Evolutionary conservation across 768 basidiomycete species (phyloP), one percentile per base, ranked within the genome.

Genomic region (Dendrothele bispora): DNA sequence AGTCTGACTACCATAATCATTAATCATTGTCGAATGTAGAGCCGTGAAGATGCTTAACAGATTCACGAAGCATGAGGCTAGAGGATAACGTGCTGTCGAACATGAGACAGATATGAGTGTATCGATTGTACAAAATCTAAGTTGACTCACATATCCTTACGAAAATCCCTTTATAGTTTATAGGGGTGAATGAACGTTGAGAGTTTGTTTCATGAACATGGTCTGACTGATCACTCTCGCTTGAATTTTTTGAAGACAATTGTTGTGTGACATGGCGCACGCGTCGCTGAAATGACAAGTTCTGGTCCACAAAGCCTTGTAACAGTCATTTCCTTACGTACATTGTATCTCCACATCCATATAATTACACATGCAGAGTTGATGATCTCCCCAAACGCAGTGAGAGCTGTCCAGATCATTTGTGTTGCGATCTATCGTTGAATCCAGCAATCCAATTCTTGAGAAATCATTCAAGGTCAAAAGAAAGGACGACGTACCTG

Each of bases 311-410:
- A 35, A 5, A 4, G 14, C 37, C 36, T 18, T 20, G 24, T 20
- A 39, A 39, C 46, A 35, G n/a, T n/a, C 18, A 3, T 61, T n/a
- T n/a, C n/a, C n/a, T n/a, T 54, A 35, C 58, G 46, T 43, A 64
- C 62, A 43, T 65, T 56, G 39, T 57, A 53, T 15, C 36, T 47
- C 21, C 54, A n/a, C 39, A 57, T 43, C 34, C 39, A 55, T 27
- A 52, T 28, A 5, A 57, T 32, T 18, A 57, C 56, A 3, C 39
- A 34, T 8, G 39, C 11, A 7, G 53, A 32, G 20, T 39, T 28
- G 3, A 43, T 12, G 17, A 57, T 32, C 38, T 57, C 56, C 6
- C 53, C 56, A 2, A 48, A 22, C 21, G 52, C 53, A 12, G 53
- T 46, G 4, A 57, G 20, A 7, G 51, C 8, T 20, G 56, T 50